Evolutionary conservation across 257 asterid genomes (phyloP), one percentile per base, ranked within the genome.

Genomic region (Coffea canephora): DNA sequence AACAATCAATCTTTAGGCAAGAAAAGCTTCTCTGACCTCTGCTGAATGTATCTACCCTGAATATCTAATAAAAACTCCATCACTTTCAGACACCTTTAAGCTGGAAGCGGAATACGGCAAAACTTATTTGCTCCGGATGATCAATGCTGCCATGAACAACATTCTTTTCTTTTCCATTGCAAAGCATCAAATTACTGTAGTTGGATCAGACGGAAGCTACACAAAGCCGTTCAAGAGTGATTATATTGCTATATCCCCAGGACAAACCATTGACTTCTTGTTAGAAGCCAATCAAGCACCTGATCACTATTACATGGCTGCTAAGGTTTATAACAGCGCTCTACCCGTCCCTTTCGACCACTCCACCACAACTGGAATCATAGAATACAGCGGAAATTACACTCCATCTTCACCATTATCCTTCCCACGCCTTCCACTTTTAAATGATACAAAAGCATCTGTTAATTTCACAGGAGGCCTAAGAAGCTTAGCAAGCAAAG

Each of bases 141-240:
- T 90, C 19, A 94, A 89, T 36, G 86, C 92, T 0, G 92, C 39
- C 57, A 74, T 94, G 91, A 89, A 89, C 67, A 85, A 85, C 62
- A 79, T 89, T 74, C 87, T 89, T 50, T 94, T 89, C 81, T 89
- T 84, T 62, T 87, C 86, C 1, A 83, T 90, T 6, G 83, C 91
- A 10, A 83, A 84, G 25, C 97, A 94, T 83, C 82, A 69, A 19
- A 82, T 92, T 3, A 91, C 92, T 6, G 82, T 92, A 0, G 93
- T 90, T 2, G 97, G 88, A 54, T 48, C 91, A 13, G 97, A 91
- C 43, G 97, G 85, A 0, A 81, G 86, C 86, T 92, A 92, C 87
- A 85, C 91, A 3, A 88, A 84, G 78, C 94, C 87, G 23, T 80
- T 88, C 2, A 85, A 85, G 9, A 61, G 75, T 34, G 74, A 75